Percentiles rank a stretch among this genome's conserved stretches.
Evolutionary conservation across 2,329 filamentous ascomycete species (phyloP).

Genomic region (Monilinia fructicola): DNA sequence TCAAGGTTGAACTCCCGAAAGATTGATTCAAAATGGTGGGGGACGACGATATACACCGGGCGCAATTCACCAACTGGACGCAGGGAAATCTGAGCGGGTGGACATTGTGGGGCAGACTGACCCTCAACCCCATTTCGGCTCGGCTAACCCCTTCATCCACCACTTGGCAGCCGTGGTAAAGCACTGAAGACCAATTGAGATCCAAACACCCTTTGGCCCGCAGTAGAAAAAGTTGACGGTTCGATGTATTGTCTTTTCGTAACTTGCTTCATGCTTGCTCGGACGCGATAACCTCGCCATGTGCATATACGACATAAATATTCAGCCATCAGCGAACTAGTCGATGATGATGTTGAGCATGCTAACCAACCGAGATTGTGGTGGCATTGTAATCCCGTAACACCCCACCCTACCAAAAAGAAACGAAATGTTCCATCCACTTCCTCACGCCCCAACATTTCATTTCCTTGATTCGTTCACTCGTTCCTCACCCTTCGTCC

Average conservation of each 20-base stretch:
- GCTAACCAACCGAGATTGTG: background rate
- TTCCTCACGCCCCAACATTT: background rate
- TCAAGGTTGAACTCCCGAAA: accelerated
- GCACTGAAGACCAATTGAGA: background rate
- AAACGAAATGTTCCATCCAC: background rate
- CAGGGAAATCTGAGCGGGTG: background rate
- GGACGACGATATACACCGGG: background rate
- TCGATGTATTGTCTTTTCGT: too few relatives aligned
- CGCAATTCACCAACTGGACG: background rate
- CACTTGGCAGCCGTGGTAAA: background rate
- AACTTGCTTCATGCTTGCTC: too few relatives aligned
- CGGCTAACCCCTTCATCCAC: slow-evolving; percentile 16
- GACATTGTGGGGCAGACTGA: slow-evolving; percentile 1
- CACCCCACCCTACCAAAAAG: background rate
- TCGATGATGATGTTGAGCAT: background rate
- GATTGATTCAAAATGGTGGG: background rate
- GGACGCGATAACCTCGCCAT: background rate
- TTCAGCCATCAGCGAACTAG: background rate
- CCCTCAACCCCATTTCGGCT: background rate
- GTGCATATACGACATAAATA: too few relatives aligned
- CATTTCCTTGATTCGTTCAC: too few relatives aligned
- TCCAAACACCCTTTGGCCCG: background rate
- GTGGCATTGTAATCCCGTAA: background rate
- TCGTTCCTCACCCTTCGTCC: too few relatives aligned
- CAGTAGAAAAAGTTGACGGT: too few relatives aligned